phyloP scores from a whole-genome alignment of 495 filamentous ascomycete genomes.

The Cenococcum geophilum region DNA sequence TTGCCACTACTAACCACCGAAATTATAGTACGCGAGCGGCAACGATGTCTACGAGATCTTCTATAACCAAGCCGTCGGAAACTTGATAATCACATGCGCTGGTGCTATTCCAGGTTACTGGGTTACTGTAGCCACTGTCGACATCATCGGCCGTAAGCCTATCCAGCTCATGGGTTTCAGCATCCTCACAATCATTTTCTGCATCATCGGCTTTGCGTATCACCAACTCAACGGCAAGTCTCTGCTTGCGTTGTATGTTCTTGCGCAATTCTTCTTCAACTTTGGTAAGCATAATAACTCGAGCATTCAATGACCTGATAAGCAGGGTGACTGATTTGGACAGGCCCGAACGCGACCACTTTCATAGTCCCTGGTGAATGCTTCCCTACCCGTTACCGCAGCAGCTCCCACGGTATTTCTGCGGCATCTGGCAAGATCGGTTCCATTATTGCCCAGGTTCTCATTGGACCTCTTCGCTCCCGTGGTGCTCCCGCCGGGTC shows the following conservation, averaged over 20 bases:
- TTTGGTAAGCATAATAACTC: constrained; percentile 44
- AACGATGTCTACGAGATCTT: constrained; percentile 31
- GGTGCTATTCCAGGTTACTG: constrained; percentile 39
- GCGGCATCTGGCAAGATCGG: constrained; percentile 79
- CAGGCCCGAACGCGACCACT: constrained; percentile 70
- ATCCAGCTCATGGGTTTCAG: constrained; percentile 36
- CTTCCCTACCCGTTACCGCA: constrained; percentile 83
- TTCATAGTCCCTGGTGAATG: constrained; percentile 88
- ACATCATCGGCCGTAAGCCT: constrained; percentile 37
- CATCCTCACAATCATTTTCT: constrained; percentile 35
- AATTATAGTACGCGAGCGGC: constrained; percentile 14
- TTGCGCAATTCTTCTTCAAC: constrained; percentile 87
- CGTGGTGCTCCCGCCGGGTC: constrained; percentile 33
- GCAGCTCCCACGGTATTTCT: constrained; percentile 77
- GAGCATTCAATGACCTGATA: neutral
- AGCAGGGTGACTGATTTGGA: neutral
- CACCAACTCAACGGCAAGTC: constrained; percentile 32
- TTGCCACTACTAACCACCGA: neutral
- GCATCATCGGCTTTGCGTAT: constrained; percentile 33
- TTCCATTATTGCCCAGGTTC: constrained; percentile 54
- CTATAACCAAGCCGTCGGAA: constrained; percentile 34
- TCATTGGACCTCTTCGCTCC: constrained; percentile 43
- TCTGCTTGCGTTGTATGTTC: constrained; percentile 64
- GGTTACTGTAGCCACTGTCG: constrained; percentile 35
- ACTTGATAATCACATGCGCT: constrained; percentile 35